Conservation (phyloP, 2,329 filamentous ascomycete genomes). For the Triangularia setosa region DNA sequence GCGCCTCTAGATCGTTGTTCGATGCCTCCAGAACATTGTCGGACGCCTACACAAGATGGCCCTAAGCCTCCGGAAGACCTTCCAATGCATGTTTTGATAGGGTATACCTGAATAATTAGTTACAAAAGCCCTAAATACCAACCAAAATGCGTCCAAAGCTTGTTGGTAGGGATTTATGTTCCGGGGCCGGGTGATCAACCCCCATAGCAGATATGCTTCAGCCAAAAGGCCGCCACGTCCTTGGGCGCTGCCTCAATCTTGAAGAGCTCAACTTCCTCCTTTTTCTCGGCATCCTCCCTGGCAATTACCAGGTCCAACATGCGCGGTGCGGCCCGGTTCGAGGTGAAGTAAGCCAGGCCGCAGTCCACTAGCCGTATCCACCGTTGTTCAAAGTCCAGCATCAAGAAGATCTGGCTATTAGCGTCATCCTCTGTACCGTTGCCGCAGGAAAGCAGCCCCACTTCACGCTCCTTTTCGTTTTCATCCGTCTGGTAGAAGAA, state of each 20-base stretch:
- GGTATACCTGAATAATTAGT: neutral
- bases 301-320: constrained; percentile 16
- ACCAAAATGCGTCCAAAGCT: neutral
- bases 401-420: constrained; percentile 8
- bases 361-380: constrained; percentile 12
- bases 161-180: neutral
- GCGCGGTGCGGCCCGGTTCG: constrained; percentile 1
- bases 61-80: neutral
- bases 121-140: neutral
- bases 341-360: constrained; percentile 8
- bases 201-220: constrained; percentile 13
- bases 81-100: neutral
- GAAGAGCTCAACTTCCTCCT: constrained; percentile 10
- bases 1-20: no score
- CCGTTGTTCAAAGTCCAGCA: constrained; percentile 16
- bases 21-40: neutral
- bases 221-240: constrained; percentile 18
- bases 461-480: neutral
- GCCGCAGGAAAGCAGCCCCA: constrained; percentile 17
- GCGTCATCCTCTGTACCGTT: neutral
- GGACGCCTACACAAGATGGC: neutral
- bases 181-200: neutral
- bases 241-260: constrained; percentile 12
- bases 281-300: neutral
- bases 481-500: neutral